These are phyloP conservation scores for Citrullus mucosospermus DNA, from an alignment of 306 rosid species.

Conservation along the genomic window DNA sequence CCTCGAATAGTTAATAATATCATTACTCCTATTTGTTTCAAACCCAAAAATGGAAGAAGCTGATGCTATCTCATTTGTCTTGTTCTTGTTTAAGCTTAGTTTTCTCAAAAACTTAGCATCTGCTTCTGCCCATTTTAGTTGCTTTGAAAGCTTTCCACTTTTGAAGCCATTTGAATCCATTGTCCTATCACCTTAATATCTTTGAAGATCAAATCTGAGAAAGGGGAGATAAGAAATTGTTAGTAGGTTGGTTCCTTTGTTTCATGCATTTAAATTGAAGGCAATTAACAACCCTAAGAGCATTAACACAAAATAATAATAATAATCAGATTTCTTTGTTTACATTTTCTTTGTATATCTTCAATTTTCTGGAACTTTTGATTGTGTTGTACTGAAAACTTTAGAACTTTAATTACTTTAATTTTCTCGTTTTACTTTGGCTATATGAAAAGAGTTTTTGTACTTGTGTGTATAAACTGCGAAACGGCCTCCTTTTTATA, in stretches of 20 bases:
- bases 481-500: neutral
- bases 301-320: too few relatives aligned
- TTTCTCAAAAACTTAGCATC: neutral
- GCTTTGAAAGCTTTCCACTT: neutral
- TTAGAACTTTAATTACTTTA: too few relatives aligned
- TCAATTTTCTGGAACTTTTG: neutral
- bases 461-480: neutral
- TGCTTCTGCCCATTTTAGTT: neutral
- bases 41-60: neutral
- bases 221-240: too few relatives aligned
- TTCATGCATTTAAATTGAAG: too few relatives aligned
- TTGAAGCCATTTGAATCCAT: neutral
- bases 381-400: too few relatives aligned
- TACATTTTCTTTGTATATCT: neutral
- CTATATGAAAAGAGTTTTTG: too few relatives aligned
- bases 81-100: neutral
- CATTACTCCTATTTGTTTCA: neutral
- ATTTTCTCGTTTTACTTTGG: too few relatives aligned
- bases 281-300: too few relatives aligned
- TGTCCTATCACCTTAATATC: too few relatives aligned
- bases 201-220: neutral
- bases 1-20: neutral
- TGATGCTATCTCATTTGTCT: neutral
- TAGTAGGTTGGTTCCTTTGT: too few relatives aligned
- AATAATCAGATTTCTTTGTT: too few relatives aligned